Evolutionary conservation across 257 asterid genomes (phyloP).

Genomic region (Paulownia fortunei): DNA sequence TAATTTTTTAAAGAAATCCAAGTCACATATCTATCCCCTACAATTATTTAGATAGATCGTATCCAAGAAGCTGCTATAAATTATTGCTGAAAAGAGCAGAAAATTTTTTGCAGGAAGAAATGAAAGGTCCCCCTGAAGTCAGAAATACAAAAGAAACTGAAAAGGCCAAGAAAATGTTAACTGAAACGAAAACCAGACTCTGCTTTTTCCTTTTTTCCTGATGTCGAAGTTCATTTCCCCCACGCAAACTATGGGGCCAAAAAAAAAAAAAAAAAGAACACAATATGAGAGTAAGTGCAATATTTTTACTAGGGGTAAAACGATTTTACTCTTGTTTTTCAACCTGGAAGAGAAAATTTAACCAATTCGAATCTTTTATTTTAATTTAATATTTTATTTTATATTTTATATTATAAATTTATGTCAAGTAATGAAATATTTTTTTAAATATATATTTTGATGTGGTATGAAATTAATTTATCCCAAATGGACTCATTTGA

Average conservation of each 20-base stretch:
- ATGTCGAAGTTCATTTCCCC: conserved; percentile 25
- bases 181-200: conserved; percentile 12
- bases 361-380: too few species aligned
- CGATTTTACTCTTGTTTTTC: too few species aligned
- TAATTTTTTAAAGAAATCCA: too few species aligned
- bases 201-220: background rate
- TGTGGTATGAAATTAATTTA: too few species aligned
- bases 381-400: too few species aligned
- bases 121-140: conserved; percentile 43
- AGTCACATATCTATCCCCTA: background rate
- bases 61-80: conserved; percentile 28
- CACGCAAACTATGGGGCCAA: conserved; percentile 45
- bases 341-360: too few species aligned
- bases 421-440: too few species aligned
- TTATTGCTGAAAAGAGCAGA: conserved; percentile 31
- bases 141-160: conserved; percentile 32
- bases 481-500: too few species aligned
- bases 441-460: too few species aligned
- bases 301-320: too few species aligned
- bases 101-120: conserved; percentile 32
- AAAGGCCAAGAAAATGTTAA: conserved; percentile 24
- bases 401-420: too few species aligned
- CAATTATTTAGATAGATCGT: conserved; percentile 16
- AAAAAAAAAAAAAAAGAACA: background rate
- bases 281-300: too few species aligned